Conservation (phyloP, 1,284 basidiomycete species). For the Lignosus rhinocerotis region DNA sequence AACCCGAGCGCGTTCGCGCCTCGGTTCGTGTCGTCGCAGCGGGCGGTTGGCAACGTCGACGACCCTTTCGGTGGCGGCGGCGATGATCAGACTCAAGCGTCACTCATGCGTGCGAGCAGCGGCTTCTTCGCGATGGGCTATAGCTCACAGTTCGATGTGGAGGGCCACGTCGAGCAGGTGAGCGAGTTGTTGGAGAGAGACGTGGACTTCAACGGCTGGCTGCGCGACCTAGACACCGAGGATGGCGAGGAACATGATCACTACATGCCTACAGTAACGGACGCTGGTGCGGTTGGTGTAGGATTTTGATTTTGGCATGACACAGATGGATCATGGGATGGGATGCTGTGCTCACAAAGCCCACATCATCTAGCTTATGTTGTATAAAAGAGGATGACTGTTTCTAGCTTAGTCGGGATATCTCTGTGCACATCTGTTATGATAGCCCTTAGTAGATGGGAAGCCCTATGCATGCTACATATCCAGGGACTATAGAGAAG, state of each 20-base stretch:
- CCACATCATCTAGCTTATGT: constrained; percentile 7
- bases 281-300: neutral
- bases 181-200: constrained; percentile 45
- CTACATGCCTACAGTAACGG: constrained; percentile 2
- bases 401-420: neutral
- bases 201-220: constrained; percentile 47
- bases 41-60: constrained; percentile 13
- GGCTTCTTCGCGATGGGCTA: constrained; percentile 38
- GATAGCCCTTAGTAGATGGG: no score
- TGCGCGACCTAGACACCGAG: constrained; percentile 37
- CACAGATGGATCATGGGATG: neutral
- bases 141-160: constrained; percentile 51
- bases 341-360: neutral
- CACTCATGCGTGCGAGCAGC: constrained; percentile 26
- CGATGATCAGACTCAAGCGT: constrained; percentile 11
- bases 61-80: constrained; percentile 16
- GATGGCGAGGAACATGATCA: constrained; percentile 26
- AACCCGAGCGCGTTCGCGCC: constrained; percentile 40
- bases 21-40: constrained; percentile 42
- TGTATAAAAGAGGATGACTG: neutral
- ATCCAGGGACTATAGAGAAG: neutral
- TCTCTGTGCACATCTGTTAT: no score
- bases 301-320: neutral
- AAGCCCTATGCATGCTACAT: no score
- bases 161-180: constrained; percentile 41